Percentiles rank a stretch among this genome's conserved stretches.
These are phyloP conservation scores for Monosporozyma servazzii DNA, from an alignment of 805 yeast species.

Conservation along the genomic window DNA sequence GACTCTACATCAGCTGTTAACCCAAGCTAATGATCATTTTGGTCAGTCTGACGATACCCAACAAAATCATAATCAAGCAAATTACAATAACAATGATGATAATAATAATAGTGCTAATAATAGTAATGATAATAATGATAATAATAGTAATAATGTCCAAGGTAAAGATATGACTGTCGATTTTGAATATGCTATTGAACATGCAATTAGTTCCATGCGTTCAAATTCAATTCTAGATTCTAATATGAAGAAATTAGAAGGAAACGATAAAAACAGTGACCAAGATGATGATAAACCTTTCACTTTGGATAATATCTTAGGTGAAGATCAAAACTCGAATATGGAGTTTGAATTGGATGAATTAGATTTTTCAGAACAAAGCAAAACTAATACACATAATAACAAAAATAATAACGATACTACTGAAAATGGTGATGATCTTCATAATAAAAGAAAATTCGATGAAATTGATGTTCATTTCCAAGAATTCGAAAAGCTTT, in stretches of 20 bases:
- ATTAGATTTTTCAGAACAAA: not conserved
- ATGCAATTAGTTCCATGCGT: not conserved
- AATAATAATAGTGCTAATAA: not conserved
- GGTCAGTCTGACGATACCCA: slow-evolving; percentile 1
- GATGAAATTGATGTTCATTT: not conserved
- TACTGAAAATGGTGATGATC: not conserved
- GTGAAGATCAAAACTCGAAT: slow-evolving; percentile 9
- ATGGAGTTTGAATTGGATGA: slow-evolving; percentile 11
- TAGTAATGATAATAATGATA: not conserved
- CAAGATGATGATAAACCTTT: slow-evolving; percentile 12
- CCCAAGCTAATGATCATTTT: slow-evolving; percentile 9
- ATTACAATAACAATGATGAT: not conserved
- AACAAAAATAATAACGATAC: not conserved
- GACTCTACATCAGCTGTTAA: slow-evolving; percentile 17
- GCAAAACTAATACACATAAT: not conserved
- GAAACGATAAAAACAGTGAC: not conserved
- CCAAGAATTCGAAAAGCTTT: not conserved
- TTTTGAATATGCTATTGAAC: not conserved
- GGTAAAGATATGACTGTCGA: not conserved
- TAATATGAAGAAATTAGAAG: not conserved
- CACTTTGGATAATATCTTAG: slow-evolving; percentile 18
- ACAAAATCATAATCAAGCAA: not conserved
- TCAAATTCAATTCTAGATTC: not conserved
- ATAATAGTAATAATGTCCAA: not conserved
- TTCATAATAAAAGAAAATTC: not conserved